Conservation (phyloP, 306 rosid genomes). For the Gillenia trifoliata region DNA sequence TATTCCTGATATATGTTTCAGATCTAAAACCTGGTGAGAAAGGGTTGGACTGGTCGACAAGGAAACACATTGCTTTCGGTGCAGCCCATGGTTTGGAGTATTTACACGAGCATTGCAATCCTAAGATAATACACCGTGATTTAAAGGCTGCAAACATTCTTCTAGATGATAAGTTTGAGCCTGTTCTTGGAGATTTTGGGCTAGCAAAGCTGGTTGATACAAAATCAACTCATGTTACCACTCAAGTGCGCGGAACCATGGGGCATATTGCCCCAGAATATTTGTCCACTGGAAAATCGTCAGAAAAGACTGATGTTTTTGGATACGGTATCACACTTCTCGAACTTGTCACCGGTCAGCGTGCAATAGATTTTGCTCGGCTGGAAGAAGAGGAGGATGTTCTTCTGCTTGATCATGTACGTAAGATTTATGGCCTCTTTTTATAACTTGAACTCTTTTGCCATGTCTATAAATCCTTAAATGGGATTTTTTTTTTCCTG, state of each 20-base stretch:
- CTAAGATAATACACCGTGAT: constrained; percentile 92
- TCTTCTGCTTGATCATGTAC: constrained; percentile 87
- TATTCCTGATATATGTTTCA: constrained; percentile 5
- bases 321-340: constrained; percentile 96
- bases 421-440: constrained; percentile 34
- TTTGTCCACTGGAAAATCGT: constrained; percentile 84
- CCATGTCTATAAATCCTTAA: not conserved
- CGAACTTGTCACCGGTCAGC: constrained; percentile 86
- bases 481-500: not conserved
- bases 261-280: constrained; percentile 98
- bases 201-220: constrained; percentile 75
- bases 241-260: constrained; percentile 95
- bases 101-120: constrained; percentile 83
- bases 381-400: constrained; percentile 95
- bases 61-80: constrained; percentile 51
- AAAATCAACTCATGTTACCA: constrained; percentile 78
- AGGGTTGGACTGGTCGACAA: constrained; percentile 53
- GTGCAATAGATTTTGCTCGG: constrained; percentile 78
- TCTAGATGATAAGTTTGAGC: constrained; percentile 75
- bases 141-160: constrained; percentile 92
- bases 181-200: constrained; percentile 94
- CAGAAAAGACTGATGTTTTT: constrained; percentile 88
- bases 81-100: constrained; percentile 74
- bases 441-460: not conserved
- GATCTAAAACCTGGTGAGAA: constrained; percentile 54